These are phyloP conservation scores for Amanita fuliginea DNA, from an alignment of 768 basidiomycete genomes.

Conservation along the genomic window DNA sequence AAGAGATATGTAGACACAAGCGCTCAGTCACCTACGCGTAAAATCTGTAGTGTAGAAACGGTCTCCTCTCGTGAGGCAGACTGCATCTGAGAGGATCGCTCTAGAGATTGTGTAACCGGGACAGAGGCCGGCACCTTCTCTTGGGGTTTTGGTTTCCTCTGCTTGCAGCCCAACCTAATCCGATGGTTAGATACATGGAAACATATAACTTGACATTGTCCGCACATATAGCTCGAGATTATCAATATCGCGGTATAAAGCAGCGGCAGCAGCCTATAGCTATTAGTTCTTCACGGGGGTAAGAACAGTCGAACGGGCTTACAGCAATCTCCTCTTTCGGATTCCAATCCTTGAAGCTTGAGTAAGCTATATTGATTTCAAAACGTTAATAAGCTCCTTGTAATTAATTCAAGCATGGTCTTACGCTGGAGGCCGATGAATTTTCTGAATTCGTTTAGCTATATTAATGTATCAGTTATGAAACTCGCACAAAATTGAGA, in stretches of 20 bases:
- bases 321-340: constrained; percentile 45
- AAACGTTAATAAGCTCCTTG: constrained; percentile 1
- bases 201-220: background rate
- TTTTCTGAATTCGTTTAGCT: constrained; percentile 63
- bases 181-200: background rate
- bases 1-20: background rate
- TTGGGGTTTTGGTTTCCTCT: constrained; percentile 55
- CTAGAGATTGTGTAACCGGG: constrained; percentile 79
- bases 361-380: constrained; percentile 33
- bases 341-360: constrained; percentile 65
- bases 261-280: constrained; percentile 44
- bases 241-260: constrained; percentile 62
- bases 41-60: constrained; percentile 69
- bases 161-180: constrained; percentile 54
- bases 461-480: constrained; percentile 4
- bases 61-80: constrained; percentile 68
- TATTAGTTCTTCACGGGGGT: background rate
- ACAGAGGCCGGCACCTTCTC: constrained; percentile 65
- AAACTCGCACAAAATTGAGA: background rate
- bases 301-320: constrained; percentile 10
- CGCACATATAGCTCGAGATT: constrained; percentile 70
- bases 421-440: constrained; percentile 63
- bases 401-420: constrained; percentile 8
- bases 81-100: constrained; percentile 75
- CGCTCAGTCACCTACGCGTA: constrained; percentile 42